A percentile compares a stretch with the other conserved stretches of the same genome.
Evolutionary conservation across 2,329 filamentous ascomycete species (phyloP).

Genomic region (Ceratocystis cacaofunesta): DNA sequence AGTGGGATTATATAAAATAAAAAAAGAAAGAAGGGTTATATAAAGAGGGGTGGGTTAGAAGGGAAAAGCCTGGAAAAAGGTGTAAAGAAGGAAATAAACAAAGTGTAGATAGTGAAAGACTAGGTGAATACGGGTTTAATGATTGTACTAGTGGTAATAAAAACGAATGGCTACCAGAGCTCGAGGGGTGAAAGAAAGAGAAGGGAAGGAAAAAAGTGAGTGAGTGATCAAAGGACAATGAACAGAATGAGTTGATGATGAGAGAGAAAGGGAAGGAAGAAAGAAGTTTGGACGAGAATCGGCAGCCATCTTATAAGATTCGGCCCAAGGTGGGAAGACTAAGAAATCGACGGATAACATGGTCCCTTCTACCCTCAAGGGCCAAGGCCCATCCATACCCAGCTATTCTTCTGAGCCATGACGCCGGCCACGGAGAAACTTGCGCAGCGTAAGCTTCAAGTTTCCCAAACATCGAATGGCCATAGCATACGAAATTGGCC

Average conservation of each 20-base stretch:
- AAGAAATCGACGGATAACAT: neutral
- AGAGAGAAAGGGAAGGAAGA: conserved; percentile 2
- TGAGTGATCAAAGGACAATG: conserved; percentile 10
- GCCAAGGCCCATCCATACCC: no score
- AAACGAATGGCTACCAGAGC: conserved; percentile 15
- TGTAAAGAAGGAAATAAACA: neutral
- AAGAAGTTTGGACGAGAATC: neutral
- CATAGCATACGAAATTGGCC: neutral
- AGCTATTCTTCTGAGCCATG: neutral
- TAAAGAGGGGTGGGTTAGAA: neutral
- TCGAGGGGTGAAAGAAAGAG: neutral
- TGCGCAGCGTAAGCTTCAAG: neutral
- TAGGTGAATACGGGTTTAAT: neutral
- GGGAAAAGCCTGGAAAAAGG: neutral
- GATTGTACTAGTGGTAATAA: conserved; percentile 3
- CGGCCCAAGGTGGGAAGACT: neutral
- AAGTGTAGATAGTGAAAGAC: conserved; percentile 3
- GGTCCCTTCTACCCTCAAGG: no score
- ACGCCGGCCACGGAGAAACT: neutral
- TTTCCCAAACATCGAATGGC: neutral
- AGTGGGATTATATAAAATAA: neutral
- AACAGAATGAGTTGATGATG: conserved; percentile 1
- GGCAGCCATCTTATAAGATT: neutral
- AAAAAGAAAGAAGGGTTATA: neutral
- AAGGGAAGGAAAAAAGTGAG: neutral